Base-by-base conservation (phyloP, 1,284 basidiomycete species). In the Kwoniella shivajii region DNA sequence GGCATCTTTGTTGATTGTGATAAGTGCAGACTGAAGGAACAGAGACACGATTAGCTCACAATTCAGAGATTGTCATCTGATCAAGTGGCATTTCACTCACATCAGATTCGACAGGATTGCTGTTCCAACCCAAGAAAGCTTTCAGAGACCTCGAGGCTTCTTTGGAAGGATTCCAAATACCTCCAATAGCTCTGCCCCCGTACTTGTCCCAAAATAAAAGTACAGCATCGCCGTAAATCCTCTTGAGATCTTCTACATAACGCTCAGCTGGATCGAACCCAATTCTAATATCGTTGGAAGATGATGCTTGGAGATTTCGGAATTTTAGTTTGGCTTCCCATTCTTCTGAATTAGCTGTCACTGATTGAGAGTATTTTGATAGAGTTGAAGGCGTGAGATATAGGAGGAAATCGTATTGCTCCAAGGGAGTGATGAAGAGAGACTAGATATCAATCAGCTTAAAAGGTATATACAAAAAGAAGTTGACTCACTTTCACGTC, bases 361-460 rank as follows among this genome's bases (percentile, higher is more conserved):
- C 57, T 9, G 78, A 73, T 55, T 84, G 78, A 36, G 75, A 73
- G 68, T 92, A 89, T n/a, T 91, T 85, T 2, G 91, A 84, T 2
- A 92, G 77, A 0, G 83, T 77, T 13, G 79, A 56, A 0, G 86
- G 82, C 34, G 91, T 81, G 18, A 99, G 82, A 56, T 88, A 83
- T 33, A 99, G 81, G 22, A 96, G 66, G 65, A 96, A 84, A 68
- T 97, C 89, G 73, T 96, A 99, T 69, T 93, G 88, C 9, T 84
- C 80, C 0, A 85, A 83, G 0, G 93, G 89, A 64, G 96, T 92
- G 9, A 84, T 80, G 79, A 98, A 96, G 46, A 98, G 81, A 18
- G 84, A 80, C 88, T 93, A 65, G 41, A 20, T 26, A 6, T n/a
- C 14, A 16, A 14, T 10, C 14, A 33, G 27, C 13, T 22, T 7